A percentile compares a stretch with the other conserved stretches of the same genome.
Evolutionary conservation across 352 stramenopile species (phyloP).

Genomic region (Pythium scleroteichum): DNA sequence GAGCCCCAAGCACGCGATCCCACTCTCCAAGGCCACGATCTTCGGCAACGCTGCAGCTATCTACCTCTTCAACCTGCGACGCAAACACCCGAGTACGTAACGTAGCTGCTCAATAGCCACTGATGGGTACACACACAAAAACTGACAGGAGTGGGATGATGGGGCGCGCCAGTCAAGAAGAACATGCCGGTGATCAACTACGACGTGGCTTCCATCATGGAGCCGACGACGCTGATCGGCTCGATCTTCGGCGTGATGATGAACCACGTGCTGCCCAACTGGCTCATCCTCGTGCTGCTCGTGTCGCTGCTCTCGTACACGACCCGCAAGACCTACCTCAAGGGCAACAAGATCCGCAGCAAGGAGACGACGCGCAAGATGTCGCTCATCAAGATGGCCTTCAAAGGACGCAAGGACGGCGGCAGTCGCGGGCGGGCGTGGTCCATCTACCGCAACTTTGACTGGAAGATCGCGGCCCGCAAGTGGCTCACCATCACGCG

Average conservation of each 20-base stretch:
- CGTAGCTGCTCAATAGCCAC: background rate
- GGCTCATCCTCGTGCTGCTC: constrained; percentile 78
- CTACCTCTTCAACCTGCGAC: constrained; percentile 92
- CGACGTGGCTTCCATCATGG: constrained; percentile 98
- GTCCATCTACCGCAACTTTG: constrained; percentile 73
- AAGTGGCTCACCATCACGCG: constrained; percentile 68
- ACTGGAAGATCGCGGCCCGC: constrained; percentile 55
- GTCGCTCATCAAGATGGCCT: constrained; percentile 46
- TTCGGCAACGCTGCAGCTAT: constrained; percentile 96
- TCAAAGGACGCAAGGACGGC: constrained; percentile 48
- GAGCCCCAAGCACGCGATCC: constrained; percentile 96
- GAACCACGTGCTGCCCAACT: constrained; percentile 83
- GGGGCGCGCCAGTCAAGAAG: constrained; percentile 40
- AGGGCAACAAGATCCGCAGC: constrained; percentile 65
- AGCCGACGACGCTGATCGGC: constrained; percentile 90
- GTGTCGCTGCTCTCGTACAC: constrained; percentile 76
- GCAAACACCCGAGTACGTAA: constrained; percentile 89
- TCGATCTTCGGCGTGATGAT: constrained; percentile 83
- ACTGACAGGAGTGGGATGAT: background rate
- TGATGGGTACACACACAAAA: background rate
- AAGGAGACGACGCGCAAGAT: constrained; percentile 56
- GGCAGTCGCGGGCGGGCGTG: constrained; percentile 49
- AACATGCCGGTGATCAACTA: constrained; percentile 97
- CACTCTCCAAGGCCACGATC: constrained; percentile 96
- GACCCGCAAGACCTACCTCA: constrained; percentile 72